These are phyloP conservation scores for Trichaptum fuscoviolaceum DNA, from an alignment of 768 basidiomycete species.

Conservation along the genomic window DNA sequence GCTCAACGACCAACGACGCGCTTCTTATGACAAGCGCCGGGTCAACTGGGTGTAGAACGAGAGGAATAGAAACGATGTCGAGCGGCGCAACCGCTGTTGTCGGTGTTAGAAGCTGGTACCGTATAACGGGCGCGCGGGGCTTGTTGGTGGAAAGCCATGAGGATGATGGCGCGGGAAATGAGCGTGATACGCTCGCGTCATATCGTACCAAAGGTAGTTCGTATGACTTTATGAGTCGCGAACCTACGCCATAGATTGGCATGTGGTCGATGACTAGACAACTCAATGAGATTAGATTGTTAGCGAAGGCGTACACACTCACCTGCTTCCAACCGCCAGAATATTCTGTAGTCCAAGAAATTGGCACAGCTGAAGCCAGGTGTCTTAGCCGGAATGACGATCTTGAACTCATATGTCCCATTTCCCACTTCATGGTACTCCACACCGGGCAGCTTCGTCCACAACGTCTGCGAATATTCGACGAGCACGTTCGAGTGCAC, in stretches of 20 bases:
- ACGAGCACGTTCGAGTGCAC: slow-evolving; percentile 61
- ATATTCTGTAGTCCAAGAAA: slow-evolving; percentile 73
- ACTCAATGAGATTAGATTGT: slow-evolving; percentile 17
- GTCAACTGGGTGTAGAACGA: slow-evolving; percentile 58
- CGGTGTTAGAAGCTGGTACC: slow-evolving; percentile 54
- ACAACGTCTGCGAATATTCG: slow-evolving; percentile 61
- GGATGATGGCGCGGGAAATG: slow-evolving; percentile 30
- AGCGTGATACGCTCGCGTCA: slow-evolving; percentile 43
- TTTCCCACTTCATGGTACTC: slow-evolving; percentile 60
- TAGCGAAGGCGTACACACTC: slow-evolving; percentile 22
- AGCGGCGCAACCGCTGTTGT: slow-evolving; percentile 60
- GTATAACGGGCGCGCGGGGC: slow-evolving; percentile 51
- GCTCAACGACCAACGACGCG: slow-evolving; percentile 62
- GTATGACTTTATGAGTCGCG: slow-evolving; percentile 61
- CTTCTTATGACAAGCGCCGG: slow-evolving; percentile 52
- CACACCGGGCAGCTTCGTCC: slow-evolving; percentile 56
- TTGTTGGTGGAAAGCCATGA: slow-evolving; percentile 41
- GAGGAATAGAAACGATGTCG: slow-evolving; percentile 63
- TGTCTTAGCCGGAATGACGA: slow-evolving; percentile 58
- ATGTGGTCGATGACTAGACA: slow-evolving; percentile 59
- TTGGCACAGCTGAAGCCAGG: slow-evolving; percentile 64
- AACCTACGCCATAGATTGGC: slow-evolving; percentile 61
- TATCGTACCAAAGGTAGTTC: slow-evolving; percentile 71
- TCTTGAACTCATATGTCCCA: slow-evolving; percentile 64
- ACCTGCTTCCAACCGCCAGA: slow-evolving; percentile 84